phyloP scores from a whole-genome alignment of 1,284 basidiomycete genomes.

The Rhodotorula mucilaginosa region DNA sequence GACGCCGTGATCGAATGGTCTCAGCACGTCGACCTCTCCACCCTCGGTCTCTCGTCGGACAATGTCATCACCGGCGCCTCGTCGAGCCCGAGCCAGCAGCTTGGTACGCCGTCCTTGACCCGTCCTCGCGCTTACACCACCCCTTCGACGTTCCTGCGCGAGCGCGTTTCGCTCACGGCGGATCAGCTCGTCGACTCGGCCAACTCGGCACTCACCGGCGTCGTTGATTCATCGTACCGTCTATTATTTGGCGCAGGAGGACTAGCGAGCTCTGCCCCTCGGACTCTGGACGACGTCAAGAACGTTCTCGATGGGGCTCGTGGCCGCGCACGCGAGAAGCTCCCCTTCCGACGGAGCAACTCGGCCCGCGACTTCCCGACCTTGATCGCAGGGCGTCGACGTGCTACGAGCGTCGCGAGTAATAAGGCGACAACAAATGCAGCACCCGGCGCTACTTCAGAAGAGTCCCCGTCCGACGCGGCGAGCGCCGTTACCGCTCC shows the following conservation, averaged over 20 bases:
- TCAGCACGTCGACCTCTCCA: slow-evolving; percentile 81
- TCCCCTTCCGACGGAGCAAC: slow-evolving; percentile 27
- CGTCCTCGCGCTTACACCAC: slow-evolving; percentile 19
- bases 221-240: slow-evolving; percentile 38
- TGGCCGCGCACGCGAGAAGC: slow-evolving; percentile 16
- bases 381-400: background rate
- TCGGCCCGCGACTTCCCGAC: background rate
- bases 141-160: slow-evolving; percentile 11
- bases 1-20: slow-evolving; percentile 91
- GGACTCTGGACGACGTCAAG: slow-evolving; percentile 44
- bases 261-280: slow-evolving; percentile 21
- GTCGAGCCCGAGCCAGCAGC: background rate
- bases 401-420: slow-evolving; percentile 2
- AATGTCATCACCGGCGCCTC: slow-evolving; percentile 54
- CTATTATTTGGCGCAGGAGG: slow-evolving; percentile 29
- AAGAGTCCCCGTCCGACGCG: background rate
- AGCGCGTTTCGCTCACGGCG: slow-evolving; percentile 33
- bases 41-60: slow-evolving; percentile 69
- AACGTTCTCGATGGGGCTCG: slow-evolving; percentile 40
- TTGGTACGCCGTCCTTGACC: background rate
- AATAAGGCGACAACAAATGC: background rate
- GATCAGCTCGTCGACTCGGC: slow-evolving; percentile 41
- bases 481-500: background rate
- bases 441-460: background rate
- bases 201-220: slow-evolving; percentile 33